Base-by-base conservation (phyloP, 345 rosid species). In the Kernera saxatilis region DNA sequence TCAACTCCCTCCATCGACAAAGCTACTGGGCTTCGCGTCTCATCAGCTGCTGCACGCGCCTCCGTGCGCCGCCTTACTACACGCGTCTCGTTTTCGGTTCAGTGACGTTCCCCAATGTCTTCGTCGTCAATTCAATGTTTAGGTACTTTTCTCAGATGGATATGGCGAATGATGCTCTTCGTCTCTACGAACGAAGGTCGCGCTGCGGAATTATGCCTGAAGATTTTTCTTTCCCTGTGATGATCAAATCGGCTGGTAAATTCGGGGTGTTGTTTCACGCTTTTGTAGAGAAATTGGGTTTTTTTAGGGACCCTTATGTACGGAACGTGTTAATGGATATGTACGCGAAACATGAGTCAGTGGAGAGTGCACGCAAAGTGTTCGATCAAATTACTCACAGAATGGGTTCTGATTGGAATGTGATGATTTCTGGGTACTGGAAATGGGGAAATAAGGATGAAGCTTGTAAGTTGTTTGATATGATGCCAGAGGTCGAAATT, bases 341-440 rank as follows among this genome's bases (percentile, higher is more conserved):
- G 56, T 79, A 79, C 10, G 71, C 19, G 5, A 79, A 70, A 70
- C 30, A 41, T 26, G 77, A 77, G 27, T 80, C 53, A 12, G 52
- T 81, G 21, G 72, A 41, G 72, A 32, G 4, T 64, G 84, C 84
- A 8, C 58, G 82, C 64, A 73, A 67, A n/a, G 49, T 88, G 83
- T 88, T 88, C 56, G 93, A 88, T 78, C 79, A 80, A 78, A 84
- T 85, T 81, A 41, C 86, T 73, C 80, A 80, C 0, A 75, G 72
- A 67, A 79, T 30, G 69, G 4, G 69, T 19, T 78, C 61, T 29
- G 85, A 82, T 63, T 86, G 86, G 86, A 86, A 79, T 75, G 77
- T 84, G 6, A 79, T 82, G 83, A 74, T 86, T 30, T 79, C 81
- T 29, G 82, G 82, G 71, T 82, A 81, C 33, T 80, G 77, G 79